phyloP scores from a whole-genome alignment of 2,329 filamentous ascomycete genomes.

The Penicillium sp. region DNA sequence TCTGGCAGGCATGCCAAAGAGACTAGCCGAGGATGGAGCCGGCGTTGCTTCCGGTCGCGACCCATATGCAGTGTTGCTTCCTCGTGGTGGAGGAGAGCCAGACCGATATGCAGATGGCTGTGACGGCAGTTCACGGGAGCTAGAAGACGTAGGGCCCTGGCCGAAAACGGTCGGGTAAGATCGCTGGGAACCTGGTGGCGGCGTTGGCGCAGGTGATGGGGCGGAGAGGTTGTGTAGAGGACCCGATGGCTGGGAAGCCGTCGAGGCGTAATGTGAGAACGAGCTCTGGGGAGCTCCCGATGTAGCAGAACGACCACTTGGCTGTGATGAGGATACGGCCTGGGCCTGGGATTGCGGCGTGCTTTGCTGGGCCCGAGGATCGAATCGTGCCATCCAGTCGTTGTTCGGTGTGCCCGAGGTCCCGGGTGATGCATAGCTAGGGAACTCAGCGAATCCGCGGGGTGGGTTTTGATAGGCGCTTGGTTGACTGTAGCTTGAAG shows the following conservation, averaged over 20 bases:
- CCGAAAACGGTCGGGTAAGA: slow-evolving; percentile 27
- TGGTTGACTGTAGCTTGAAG: slow-evolving; percentile 26
- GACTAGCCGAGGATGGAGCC: slow-evolving; percentile 26
- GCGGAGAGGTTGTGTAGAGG: slow-evolving; percentile 25
- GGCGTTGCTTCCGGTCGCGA: slow-evolving; percentile 31
- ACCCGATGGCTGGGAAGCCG: slow-evolving; percentile 21
- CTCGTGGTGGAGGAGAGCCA: slow-evolving; percentile 30
- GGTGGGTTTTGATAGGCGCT: slow-evolving; percentile 27
- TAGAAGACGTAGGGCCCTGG: slow-evolving; percentile 22
- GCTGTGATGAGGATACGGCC: slow-evolving; percentile 19
- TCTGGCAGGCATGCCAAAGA: slow-evolving; percentile 28
- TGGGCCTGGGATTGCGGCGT: slow-evolving; percentile 21
- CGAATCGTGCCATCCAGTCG: slow-evolving; percentile 42
- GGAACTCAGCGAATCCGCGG: slow-evolving; percentile 33
- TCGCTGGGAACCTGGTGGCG: slow-evolving; percentile 29
- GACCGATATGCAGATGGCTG: slow-evolving; percentile 24
- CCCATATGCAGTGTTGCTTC: slow-evolving; percentile 26
- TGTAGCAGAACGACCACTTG: slow-evolving; percentile 18
- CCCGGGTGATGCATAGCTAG: slow-evolving; percentile 25
- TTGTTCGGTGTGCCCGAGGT: slow-evolving; percentile 28
- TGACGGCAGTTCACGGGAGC: slow-evolving; percentile 28
- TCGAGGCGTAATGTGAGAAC: slow-evolving; percentile 27
- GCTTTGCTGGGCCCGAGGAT: slow-evolving; percentile 34
- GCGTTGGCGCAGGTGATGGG: slow-evolving; percentile 34
- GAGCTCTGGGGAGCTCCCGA: slow-evolving; percentile 25